These are phyloP conservation scores for Penstemon barbatus DNA, from an alignment of 257 asterid species.

Conservation along the genomic window DNA sequence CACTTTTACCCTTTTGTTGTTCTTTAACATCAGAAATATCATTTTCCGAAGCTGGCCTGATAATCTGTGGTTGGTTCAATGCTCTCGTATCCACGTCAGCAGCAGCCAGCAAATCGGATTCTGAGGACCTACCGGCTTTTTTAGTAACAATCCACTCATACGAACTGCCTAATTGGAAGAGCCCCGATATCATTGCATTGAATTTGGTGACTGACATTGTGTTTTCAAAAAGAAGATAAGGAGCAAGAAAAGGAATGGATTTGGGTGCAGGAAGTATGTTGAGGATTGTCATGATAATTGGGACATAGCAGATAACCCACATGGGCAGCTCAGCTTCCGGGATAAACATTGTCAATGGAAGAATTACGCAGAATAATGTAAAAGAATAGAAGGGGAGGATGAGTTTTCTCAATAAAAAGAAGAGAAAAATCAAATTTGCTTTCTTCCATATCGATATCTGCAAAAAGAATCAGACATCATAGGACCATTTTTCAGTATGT, in stretches of 20 bases:
- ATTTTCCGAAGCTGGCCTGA: slow-evolving; percentile 43
- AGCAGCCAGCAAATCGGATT: slow-evolving; percentile 51
- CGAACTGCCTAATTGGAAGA: slow-evolving; percentile 67
- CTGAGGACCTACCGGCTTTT: slow-evolving; percentile 65
- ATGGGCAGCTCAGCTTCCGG: slow-evolving; percentile 65
- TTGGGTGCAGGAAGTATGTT: slow-evolving; percentile 62
- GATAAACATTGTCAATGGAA: slow-evolving; percentile 68
- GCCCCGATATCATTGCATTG: slow-evolving; percentile 69
- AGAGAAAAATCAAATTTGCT: slow-evolving; percentile 60
- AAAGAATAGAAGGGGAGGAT: slow-evolving; percentile 79
- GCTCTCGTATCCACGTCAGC: slow-evolving; percentile 39
- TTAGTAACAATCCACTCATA: slow-evolving; percentile 74
- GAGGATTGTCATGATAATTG: slow-evolving; percentile 55
- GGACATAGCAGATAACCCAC: slow-evolving; percentile 65
- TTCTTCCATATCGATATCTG: slow-evolving; percentile 76
- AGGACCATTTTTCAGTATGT: not conserved
- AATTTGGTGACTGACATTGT: slow-evolving; percentile 75
- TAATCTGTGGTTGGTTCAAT: slow-evolving; percentile 32
- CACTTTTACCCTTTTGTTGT: slow-evolving; percentile 21
- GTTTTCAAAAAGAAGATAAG: slow-evolving; percentile 68
- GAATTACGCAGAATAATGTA: slow-evolving; percentile 66
- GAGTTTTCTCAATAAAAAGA: slow-evolving; percentile 63
- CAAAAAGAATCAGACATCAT: slow-evolving; percentile 6
- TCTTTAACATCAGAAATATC: slow-evolving; percentile 44
- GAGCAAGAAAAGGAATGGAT: slow-evolving; percentile 70